These are phyloP conservation scores for Russula sp. DNA, from an alignment of 768 basidiomycete genomes.

Conservation along the genomic window DNA sequence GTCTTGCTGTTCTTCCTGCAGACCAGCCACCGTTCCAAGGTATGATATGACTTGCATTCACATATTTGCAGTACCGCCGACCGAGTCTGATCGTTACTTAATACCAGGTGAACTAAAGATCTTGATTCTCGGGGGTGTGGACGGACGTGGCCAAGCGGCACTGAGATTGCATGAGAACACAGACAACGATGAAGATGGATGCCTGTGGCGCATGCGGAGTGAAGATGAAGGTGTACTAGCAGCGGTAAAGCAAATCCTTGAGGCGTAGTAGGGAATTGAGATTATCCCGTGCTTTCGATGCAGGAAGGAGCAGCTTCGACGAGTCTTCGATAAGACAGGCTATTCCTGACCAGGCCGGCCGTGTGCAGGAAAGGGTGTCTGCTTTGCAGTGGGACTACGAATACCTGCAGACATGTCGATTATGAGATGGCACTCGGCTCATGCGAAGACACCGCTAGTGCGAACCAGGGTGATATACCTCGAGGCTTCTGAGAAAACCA, in stretches of 20 bases:
- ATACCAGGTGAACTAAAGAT: conserved; percentile 61
- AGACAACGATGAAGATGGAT: conserved; percentile 53
- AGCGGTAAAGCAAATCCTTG: conserved; percentile 41
- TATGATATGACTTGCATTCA: conserved; percentile 30
- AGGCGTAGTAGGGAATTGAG: conserved; percentile 17
- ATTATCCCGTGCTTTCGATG: neutral
- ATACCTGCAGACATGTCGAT: neutral
- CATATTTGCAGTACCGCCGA: neutral
- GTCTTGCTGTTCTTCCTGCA: conserved; percentile 46
- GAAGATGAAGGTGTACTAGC: conserved; percentile 39
- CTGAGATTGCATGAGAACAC: conserved; percentile 51
- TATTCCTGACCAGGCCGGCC: no score
- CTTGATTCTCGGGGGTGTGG: conserved; percentile 33
- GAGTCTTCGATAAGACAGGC: neutral
- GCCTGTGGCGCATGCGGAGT: conserved; percentile 65
- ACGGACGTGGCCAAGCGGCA: conserved; percentile 30
- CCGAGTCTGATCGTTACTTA: neutral
- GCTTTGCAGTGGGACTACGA: neutral
- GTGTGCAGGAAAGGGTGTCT: neutral
- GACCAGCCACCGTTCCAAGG: conserved; percentile 59
- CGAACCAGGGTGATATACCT: no score
- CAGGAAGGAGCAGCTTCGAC: neutral
- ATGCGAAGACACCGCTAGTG: no score
- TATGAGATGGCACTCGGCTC: neutral
- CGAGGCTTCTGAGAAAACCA: no score